Evolutionary conservation across 1,139 yeast species (phyloP), one percentile per base, ranked within the genome.

Genomic region (Hyphopichia khmerensis): DNA sequence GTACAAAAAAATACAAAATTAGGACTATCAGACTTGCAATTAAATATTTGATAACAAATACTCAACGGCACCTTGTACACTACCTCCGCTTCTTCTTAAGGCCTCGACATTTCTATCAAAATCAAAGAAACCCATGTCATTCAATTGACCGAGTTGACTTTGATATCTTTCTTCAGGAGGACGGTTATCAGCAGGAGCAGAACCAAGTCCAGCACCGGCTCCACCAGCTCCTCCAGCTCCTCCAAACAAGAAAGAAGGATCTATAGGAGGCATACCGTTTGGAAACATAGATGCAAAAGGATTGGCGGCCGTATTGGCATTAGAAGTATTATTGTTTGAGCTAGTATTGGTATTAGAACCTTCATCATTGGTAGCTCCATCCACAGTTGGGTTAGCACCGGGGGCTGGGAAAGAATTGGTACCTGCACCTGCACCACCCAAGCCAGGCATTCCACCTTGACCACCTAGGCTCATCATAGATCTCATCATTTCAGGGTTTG

Each of bases 91-190:
- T 67, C 98, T 82, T 70, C 97, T 82, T 56, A 93, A 75, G 1
- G 98, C 98, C 21, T 84, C 84, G 16, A 93, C 90, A 58, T 93
- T 93, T 53, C 88, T 77, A 52, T 93, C 98, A 59, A 91, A 93
- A 54, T 93, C 98, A 52, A 80, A 83, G 68, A 93, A 93, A 2
- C 99, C 99, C 85, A 93, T 88, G 60, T 93, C 99, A 62, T 93
- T 93, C 61, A 93, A 77, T 63, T 91, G 98, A 58, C 96, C 80
- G 56, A 93, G 73, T 62, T 93, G 98, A n/a, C 74, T 62, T 61
- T 87, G 96, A 64, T 85, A 93, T 48, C 96, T 78, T 63, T 89
- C 98, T 71, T 93, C 99, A 10, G 98, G 98, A 2, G 99, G 98
- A 59, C 97, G 78, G 48, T 65, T 85, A 56, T 91, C 98, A 13